Percentiles rank a stretch among this genome's conserved stretches.
Conservation (phyloP, 192 early-diverging fungal species). For the Neocallimastix lanati region DNA sequence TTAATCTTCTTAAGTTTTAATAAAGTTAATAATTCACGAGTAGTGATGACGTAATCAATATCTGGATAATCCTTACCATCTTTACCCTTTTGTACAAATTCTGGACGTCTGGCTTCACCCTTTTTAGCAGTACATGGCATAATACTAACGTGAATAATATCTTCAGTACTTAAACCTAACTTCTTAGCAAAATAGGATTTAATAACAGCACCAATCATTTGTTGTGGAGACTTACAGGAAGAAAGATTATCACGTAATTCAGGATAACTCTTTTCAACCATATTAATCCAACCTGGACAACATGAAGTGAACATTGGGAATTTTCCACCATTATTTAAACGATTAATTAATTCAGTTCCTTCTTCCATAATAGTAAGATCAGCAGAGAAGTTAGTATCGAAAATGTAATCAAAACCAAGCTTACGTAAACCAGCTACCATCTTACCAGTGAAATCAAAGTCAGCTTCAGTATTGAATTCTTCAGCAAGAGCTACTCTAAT, state of each 20-base stretch:
- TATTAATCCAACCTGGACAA: neutral
- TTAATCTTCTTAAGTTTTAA: neutral
- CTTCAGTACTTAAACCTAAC: neutral
- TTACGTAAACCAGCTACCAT: neutral
- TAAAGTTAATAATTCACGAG: neutral
- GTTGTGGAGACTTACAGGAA: neutral
- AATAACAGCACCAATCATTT: neutral
- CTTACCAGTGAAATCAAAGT: neutral
- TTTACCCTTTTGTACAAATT: neutral
- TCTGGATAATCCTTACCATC: neutral
- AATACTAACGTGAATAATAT: neutral
- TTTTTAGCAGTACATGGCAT: conserved; percentile 5
- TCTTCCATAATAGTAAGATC: neutral
- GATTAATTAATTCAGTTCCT: neutral
- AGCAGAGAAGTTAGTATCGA: neutral
- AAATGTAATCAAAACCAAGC: neutral
- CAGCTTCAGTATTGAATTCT: neutral
- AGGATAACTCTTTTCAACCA: neutral
- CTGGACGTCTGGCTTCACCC: neutral
- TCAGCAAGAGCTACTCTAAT: conserved; percentile 1
- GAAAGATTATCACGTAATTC: neutral
- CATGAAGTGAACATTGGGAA: conserved; percentile 1
- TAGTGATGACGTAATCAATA: neutral
- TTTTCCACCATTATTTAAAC: neutral
- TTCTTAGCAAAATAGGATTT: neutral